Conservation (phyloP, 2,329 filamentous ascomycete genomes). For the Pseudogymnoascus sp. region DNA sequence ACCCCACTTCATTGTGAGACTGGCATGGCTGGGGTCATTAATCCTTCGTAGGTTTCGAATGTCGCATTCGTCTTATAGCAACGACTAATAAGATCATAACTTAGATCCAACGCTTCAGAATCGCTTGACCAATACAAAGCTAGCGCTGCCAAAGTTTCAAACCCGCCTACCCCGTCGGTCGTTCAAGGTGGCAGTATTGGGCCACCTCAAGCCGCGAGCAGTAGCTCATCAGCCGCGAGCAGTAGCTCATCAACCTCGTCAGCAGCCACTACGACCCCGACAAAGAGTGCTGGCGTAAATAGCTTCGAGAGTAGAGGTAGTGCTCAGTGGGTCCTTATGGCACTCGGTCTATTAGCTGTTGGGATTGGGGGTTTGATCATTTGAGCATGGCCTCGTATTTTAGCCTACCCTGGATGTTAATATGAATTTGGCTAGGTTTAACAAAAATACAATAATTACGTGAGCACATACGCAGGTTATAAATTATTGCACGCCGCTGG, state of each 20-base stretch:
- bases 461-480: too few species aligned
- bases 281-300: background rate
- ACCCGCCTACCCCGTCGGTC: slow-evolving; percentile 14
- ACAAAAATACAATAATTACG: too few species aligned
- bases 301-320: background rate
- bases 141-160: slow-evolving; percentile 16
- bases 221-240: background rate
- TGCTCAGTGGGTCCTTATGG: background rate
- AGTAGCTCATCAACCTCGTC: background rate
- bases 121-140: slow-evolving; percentile 18
- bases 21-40: slow-evolving; percentile 42
- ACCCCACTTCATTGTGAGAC: slow-evolving; percentile 34
- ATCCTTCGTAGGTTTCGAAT: slow-evolving; percentile 31
- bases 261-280: slow-evolving; percentile 11
- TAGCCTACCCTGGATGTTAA: too few species aligned
- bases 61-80: background rate
- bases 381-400: background rate
- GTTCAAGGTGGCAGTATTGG: slow-evolving; percentile 21
- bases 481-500: too few species aligned
- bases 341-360: background rate
- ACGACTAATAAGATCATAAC: background rate
- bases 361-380: background rate
- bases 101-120: slow-evolving; percentile 17
- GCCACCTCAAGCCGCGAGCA: background rate
- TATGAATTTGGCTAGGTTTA: too few species aligned